phyloP scores from a whole-genome alignment of 1,284 basidiomycete species.

The Athelia psychrophila region DNA sequence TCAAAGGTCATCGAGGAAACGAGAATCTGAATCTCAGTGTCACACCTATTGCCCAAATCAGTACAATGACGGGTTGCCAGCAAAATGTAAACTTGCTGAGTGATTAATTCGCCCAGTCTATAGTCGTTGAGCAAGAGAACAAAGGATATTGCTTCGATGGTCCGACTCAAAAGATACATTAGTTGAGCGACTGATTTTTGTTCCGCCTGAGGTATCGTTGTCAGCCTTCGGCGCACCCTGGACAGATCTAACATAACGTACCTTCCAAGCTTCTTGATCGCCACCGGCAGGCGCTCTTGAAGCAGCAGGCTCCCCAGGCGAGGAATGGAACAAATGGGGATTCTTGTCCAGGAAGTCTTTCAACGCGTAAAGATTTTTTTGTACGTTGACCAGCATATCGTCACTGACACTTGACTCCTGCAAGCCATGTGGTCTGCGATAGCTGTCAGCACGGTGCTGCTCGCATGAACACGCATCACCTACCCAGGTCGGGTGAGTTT shows the following conservation, averaged over 20 bases:
- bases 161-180: slow-evolving; percentile 71
- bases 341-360: slow-evolving; percentile 77
- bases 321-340: slow-evolving; percentile 76
- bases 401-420: slow-evolving; percentile 64
- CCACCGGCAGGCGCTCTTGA: slow-evolving; percentile 49
- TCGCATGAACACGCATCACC: slow-evolving; percentile 11
- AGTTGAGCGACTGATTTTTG: slow-evolving; percentile 78
- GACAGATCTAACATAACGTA: slow-evolving; percentile 21
- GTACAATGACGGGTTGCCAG: slow-evolving; percentile 6
- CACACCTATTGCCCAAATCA: slow-evolving; percentile 50
- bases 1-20: slow-evolving; percentile 77
- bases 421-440: slow-evolving; percentile 36
- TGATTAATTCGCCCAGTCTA: slow-evolving; percentile 81
- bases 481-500: slow-evolving; percentile 69
- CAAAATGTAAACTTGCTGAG: slow-evolving; percentile 51
- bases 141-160: slow-evolving; percentile 92
- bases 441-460: slow-evolving; percentile 9
- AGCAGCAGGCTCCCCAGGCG: slow-evolving; percentile 60
- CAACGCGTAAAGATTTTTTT: slow-evolving; percentile 77
- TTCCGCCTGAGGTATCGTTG: slow-evolving; percentile 54
- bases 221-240: not conserved
- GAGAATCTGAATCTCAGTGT: slow-evolving; percentile 63
- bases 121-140: slow-evolving; percentile 91
- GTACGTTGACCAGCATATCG: slow-evolving; percentile 60
- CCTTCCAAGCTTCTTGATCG: slow-evolving; percentile 86